Base-by-base conservation (phyloP, 2,329 filamentous ascomycete species). In the Fusarium sp. region DNA sequence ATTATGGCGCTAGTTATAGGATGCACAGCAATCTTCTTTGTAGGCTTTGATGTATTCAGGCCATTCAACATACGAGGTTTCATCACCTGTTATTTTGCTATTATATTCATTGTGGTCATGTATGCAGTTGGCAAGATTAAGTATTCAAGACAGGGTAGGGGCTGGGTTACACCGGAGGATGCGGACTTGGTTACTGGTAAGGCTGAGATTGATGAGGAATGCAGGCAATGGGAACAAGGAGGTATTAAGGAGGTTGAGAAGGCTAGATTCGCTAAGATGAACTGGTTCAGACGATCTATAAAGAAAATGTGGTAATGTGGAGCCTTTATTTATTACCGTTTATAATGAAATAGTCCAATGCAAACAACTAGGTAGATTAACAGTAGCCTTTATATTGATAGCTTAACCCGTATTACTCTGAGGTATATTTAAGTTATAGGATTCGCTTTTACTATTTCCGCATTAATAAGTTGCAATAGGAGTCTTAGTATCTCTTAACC, bases 191-290 rank as follows among this genome's bases (percentile, higher is more conserved):
- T 69, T 31, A 85, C 85, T 33, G 89, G 90, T 62, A 80, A 91
- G 58, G 85, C 85, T 4, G 89, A 91, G 77, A 87, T 91, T 65
- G 89, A 91, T 55, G 86, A 86, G 66, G 80, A 82, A 73, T 82
- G 80, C 65, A 67, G 75, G 15, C 73, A 78, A 34, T 82, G 80
- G 80, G 80, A 82, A 55, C 79, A 82, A 65, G 80, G 80, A 4
- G 80, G 80, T 6, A 78, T 84, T 37, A 80, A 83, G 62, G 81
- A 83, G 72, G 81, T 83, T 62, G 80, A 81, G 73, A 72, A 74
- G 66, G 65, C 70, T 28, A 72, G 74, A 41, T 69, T 82, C n/a
- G 75, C 76, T 2, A 63, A 74, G 36, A 80, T 81, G 80, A 59
- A 70, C 9, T 73, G 79, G 51, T 67, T 62, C 41, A 73, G 67